Percentiles rank a stretch among this genome's conserved stretches.
Conservation (phyloP, 768 basidiomycete species). For the Tricholoma sp. region DNA sequence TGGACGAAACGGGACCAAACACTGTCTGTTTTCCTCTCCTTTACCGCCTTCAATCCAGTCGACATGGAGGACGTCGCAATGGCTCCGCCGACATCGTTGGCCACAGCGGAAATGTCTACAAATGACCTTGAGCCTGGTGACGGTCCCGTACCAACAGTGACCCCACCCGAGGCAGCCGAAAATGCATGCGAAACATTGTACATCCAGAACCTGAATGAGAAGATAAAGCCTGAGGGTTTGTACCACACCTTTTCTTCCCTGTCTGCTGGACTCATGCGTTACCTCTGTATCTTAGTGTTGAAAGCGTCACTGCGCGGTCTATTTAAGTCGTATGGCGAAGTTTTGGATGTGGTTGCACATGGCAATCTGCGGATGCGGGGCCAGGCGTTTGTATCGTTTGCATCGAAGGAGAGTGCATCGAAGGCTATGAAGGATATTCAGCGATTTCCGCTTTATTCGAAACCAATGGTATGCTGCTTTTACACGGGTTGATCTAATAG, state of each 20-base stretch:
- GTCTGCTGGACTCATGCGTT: neutral
- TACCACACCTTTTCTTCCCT: conserved; percentile 4
- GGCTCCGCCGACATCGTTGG: conserved; percentile 18
- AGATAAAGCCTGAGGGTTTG: conserved; percentile 74
- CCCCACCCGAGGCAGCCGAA: conserved; percentile 34
- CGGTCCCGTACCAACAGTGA: conserved; percentile 3
- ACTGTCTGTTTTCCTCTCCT: conserved; percentile 1
- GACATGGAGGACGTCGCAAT: conserved; percentile 27
- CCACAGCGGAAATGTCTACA: conserved; percentile 25
- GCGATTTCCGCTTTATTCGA: conserved; percentile 92
- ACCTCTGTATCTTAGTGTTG: conserved; percentile 49
- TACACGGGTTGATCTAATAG: conserved; percentile 3
- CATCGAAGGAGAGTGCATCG: conserved; percentile 72
- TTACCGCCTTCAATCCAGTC: neutral
- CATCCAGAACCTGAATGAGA: conserved; percentile 95
- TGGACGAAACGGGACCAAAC: conserved; percentile 11
- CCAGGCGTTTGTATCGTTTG: conserved; percentile 96
- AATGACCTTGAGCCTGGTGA: conserved; percentile 13
- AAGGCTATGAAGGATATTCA: conserved; percentile 91
- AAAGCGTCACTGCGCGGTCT: conserved; percentile 83
- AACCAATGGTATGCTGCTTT: conserved; percentile 77
- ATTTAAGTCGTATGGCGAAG: conserved; percentile 91
- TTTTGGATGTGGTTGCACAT: conserved; percentile 95
- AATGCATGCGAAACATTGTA: conserved; percentile 81
- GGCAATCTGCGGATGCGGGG: conserved; percentile 95